Conservation (phyloP, 2,329 filamentous ascomycete genomes). For the Aspergillus aculeatus region DNA sequence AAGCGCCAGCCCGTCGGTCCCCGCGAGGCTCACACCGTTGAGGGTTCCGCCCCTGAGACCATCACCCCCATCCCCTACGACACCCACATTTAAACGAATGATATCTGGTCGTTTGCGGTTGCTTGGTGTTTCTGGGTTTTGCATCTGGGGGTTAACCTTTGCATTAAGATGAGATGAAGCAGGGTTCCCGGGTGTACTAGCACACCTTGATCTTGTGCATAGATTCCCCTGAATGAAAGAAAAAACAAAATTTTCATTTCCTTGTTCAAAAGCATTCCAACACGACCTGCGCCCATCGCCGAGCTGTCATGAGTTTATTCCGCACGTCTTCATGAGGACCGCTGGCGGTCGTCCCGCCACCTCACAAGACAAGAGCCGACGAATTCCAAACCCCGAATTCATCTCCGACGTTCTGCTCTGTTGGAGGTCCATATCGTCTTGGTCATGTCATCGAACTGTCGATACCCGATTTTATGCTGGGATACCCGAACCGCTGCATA, state of each 20-base stretch:
- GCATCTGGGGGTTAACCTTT: constrained; percentile 34
- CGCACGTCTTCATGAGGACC: neutral
- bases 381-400: no score
- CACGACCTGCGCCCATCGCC: neutral
- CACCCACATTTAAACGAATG: constrained; percentile 81
- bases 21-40: constrained; percentile 76
- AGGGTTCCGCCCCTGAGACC: constrained; percentile 85
- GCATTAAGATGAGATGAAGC: constrained; percentile 41
- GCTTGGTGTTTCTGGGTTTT: constrained; percentile 41
- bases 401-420: no score
- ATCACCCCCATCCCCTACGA: constrained; percentile 92
- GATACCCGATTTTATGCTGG: no score
- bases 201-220: constrained; percentile 42
- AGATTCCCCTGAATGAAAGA: constrained; percentile 47
- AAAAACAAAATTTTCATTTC: constrained; percentile 38
- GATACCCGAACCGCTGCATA: neutral
- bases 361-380: neutral
- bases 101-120: constrained; percentile 31
- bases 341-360: neutral
- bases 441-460: no score
- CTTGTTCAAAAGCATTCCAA: constrained; percentile 8
- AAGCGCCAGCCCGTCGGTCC: constrained; percentile 86
- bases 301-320: neutral
- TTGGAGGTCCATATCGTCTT: no score
- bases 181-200: constrained; percentile 40